Conservation (phyloP, 1,284 basidiomycete genomes). For the Puccinia horiana region DNA sequence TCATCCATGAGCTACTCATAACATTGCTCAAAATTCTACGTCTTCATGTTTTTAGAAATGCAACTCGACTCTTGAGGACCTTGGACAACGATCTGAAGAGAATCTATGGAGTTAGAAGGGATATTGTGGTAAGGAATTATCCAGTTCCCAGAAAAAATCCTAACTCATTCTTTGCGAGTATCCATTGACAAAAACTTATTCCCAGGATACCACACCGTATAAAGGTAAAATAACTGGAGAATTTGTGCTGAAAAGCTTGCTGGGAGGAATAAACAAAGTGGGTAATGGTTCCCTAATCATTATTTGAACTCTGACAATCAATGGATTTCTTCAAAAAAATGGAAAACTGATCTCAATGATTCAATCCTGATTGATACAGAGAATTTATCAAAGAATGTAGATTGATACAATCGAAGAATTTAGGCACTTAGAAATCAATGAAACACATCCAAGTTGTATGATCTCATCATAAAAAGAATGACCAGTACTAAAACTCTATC, state of each 20-base stretch:
- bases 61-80: constrained; percentile 23
- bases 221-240: constrained; percentile 33
- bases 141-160: neutral
- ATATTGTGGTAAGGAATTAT: constrained; percentile 39
- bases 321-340: neutral
- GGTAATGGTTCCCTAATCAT: neutral
- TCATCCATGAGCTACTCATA: neutral
- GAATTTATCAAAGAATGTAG: neutral
- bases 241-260: constrained; percentile 26
- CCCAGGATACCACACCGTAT: constrained; percentile 40
- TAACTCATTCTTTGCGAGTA: neutral
- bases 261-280: constrained; percentile 43
- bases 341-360: neutral
- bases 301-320: neutral
- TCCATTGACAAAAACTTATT: neutral
- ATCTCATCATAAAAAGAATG: too few species aligned
- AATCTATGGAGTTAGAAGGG: constrained; percentile 12
- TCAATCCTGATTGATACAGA: neutral
- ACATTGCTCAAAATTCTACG: neutral
- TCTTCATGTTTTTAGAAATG: neutral
- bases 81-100: constrained; percentile 38
- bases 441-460: too few species aligned
- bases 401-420: neutral
- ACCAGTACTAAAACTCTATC: too few species aligned
- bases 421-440: too few species aligned